These are phyloP conservation scores for Kernera saxatilis DNA, from an alignment of 345 rosid genomes.

Conservation along the genomic window DNA sequence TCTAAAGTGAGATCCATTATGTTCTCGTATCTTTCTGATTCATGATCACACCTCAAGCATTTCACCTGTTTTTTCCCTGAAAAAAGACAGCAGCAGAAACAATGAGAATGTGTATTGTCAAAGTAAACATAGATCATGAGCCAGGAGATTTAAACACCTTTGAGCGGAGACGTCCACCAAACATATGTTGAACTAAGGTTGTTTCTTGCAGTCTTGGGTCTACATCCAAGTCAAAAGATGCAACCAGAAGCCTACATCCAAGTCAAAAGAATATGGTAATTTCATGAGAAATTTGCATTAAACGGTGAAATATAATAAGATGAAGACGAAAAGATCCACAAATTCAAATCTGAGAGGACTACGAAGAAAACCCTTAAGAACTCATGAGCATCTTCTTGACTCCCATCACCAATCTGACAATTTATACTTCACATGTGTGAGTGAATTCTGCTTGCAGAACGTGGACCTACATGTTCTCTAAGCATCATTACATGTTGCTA, in stretches of 20 bases:
- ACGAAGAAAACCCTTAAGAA: conserved; percentile 55
- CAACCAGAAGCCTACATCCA: conserved; percentile 55
- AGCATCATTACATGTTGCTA: conserved; percentile 76
- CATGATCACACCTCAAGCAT: conserved; percentile 70
- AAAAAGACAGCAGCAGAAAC: background rate
- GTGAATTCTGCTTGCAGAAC: conserved; percentile 64
- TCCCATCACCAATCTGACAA: conserved; percentile 76
- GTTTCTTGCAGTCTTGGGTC: conserved; percentile 68
- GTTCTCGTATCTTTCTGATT: conserved; percentile 75
- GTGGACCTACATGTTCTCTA: conserved; percentile 60
- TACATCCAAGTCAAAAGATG: conserved; percentile 80
- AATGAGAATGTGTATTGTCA: background rate
- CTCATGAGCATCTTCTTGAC: conserved; percentile 92
- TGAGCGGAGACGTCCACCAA: conserved; percentile 74
- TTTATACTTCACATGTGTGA: conserved; percentile 56
- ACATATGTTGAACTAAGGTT: conserved; percentile 76
- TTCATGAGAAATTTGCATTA: background rate
- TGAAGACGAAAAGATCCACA: background rate
- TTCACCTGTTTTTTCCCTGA: conserved; percentile 38
- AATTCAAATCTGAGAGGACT: conserved; percentile 7
- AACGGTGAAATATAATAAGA: background rate
- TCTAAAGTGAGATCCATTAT: conserved; percentile 86
- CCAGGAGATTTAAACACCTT: conserved; percentile 36
- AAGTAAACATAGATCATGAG: background rate
- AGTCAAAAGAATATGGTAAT: background rate